Evolutionary conservation across 1,139 yeast species (phyloP).

Genomic region (Kodamaea anthophila): DNA sequence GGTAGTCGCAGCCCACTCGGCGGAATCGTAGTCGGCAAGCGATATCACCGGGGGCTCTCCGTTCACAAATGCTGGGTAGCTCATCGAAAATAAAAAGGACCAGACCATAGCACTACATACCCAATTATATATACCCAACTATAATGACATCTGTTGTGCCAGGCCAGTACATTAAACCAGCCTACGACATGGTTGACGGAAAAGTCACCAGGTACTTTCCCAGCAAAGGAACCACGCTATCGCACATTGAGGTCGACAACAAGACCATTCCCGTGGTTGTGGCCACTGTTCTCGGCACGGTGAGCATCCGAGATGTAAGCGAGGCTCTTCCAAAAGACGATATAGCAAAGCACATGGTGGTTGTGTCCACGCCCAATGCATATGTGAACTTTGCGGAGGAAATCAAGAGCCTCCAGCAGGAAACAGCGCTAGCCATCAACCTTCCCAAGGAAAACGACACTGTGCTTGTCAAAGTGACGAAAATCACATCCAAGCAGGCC

Average conservation of each 20-base stretch:
- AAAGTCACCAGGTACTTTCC: constrained; percentile 22
- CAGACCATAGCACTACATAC: too few relatives aligned
- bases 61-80: constrained; percentile 38
- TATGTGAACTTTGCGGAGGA: constrained; percentile 28
- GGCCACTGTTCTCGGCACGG: constrained; percentile 64
- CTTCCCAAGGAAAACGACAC: constrained; percentile 83
- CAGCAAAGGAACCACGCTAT: constrained; percentile 35
- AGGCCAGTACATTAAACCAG: constrained; percentile 56
- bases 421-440: constrained; percentile 32
- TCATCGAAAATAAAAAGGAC: constrained; percentile 6
- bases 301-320: constrained; percentile 25
- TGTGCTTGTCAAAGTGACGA: constrained; percentile 71
- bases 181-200: constrained; percentile 22
- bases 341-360: constrained; percentile 18
- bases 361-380: constrained; percentile 27
- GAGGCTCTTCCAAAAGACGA: constrained; percentile 13
- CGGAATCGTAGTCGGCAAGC: constrained; percentile 42
- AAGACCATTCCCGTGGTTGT: constrained; percentile 44
- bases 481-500: constrained; percentile 65
- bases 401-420: constrained; percentile 12
- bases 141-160: constrained; percentile 39
- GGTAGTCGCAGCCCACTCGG: constrained; percentile 47
- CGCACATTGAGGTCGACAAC: constrained; percentile 23
- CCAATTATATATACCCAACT: background rate
- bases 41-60: constrained; percentile 45